These are phyloP conservation scores for Aspergillus incahuasiensis DNA, from an alignment of 495 filamentous ascomycete species.

Conservation along the genomic window DNA sequence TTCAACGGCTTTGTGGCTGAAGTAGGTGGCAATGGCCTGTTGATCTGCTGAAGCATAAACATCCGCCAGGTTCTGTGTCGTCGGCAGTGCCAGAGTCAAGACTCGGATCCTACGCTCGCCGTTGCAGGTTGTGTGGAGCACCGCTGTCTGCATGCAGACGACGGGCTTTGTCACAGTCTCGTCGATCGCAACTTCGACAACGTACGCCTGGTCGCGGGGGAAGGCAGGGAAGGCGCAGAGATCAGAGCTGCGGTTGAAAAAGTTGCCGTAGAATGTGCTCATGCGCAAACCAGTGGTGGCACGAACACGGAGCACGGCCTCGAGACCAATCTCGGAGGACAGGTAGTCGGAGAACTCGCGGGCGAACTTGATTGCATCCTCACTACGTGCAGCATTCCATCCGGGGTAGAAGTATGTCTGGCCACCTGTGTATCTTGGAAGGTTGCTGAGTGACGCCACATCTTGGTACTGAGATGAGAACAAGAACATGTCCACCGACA, in stretches of 20 bases:
- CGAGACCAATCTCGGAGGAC: constrained; percentile 90
- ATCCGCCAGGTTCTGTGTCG: constrained; percentile 83
- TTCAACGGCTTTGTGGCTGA: constrained; percentile 97
- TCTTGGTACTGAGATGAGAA: constrained; percentile 97
- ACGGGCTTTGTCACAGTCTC: constrained; percentile 90
- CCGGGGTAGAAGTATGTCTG: constrained; percentile 99
- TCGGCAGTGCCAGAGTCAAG: constrained; percentile 87
- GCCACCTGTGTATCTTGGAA: constrained; percentile 93
- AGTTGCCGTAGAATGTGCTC: constrained; percentile 98
- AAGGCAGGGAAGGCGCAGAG: constrained; percentile 97
- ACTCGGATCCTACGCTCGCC: constrained; percentile 93
- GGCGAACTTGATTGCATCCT: constrained; percentile 97
- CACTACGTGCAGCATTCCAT: constrained; percentile 87
- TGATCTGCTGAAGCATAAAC: constrained; percentile 95
- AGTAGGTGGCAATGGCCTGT: constrained; percentile 86
- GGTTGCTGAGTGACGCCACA: constrained; percentile 88
- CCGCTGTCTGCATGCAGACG: constrained; percentile 92
- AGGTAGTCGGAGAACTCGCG: constrained; percentile 94
- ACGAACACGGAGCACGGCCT: constrained; percentile 91
- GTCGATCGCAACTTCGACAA: constrained; percentile 98
- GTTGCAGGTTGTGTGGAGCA: constrained; percentile 96
- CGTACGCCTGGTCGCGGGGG: constrained; percentile 93
- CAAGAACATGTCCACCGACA: constrained; percentile 98
- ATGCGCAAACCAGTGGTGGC: constrained; percentile 93
- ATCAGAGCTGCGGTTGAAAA: constrained; percentile 96